Evolutionary conservation across 441 rosid genomes (phyloP).

Genomic region (Kokia cookei): DNA sequence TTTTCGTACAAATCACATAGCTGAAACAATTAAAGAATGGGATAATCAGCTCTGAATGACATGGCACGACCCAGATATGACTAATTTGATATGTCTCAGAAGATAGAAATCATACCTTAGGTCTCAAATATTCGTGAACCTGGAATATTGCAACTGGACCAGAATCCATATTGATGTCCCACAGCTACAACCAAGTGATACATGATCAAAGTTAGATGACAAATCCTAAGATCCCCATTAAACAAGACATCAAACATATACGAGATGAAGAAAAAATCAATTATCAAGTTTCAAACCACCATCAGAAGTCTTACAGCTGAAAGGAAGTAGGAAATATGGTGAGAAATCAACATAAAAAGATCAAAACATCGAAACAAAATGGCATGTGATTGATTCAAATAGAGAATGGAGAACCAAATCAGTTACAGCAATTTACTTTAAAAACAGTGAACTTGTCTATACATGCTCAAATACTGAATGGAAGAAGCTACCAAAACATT

Average conservation of each 20-base stretch:
- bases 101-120: constrained; percentile 39
- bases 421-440: not conserved
- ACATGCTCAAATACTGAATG: not conserved
- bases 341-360: not conserved
- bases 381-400: not conserved
- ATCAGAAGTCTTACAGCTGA: not conserved
- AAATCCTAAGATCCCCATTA: not conserved
- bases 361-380: not conserved
- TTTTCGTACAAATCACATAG: constrained; percentile 74
- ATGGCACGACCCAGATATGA: not conserved
- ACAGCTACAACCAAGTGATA: constrained; percentile 38
- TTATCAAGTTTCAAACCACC: not conserved
- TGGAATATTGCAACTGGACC: constrained; percentile 76
- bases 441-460: not conserved
- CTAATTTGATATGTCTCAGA: not conserved
- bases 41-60: not conserved
- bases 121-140: constrained; percentile 77
- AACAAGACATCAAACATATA: not conserved
- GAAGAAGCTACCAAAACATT: not conserved
- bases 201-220: not conserved
- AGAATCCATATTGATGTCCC: constrained; percentile 87
- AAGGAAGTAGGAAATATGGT: not conserved
- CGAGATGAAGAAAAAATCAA: not conserved
- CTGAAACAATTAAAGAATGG: constrained; percentile 20
- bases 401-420: not conserved